Percentiles rank a stretch among this genome's conserved stretches.
Conservation (phyloP, 371 early-diverging fungal species). For the Coemansia linderi region DNA sequence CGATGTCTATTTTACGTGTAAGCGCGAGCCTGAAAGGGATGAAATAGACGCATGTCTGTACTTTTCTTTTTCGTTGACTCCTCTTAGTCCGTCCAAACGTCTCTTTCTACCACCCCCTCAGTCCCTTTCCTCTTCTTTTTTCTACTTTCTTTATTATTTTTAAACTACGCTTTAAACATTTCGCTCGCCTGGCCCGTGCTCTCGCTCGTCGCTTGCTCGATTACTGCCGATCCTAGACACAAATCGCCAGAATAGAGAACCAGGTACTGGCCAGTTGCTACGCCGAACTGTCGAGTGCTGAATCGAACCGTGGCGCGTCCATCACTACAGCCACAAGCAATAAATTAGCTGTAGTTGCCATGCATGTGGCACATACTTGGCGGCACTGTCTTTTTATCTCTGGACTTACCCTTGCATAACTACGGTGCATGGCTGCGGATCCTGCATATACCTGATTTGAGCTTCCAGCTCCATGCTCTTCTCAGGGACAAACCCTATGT, state of each 20-base stretch:
- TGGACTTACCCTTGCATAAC: neutral
- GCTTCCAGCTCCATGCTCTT: slow-evolving; percentile 51
- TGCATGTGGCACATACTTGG: neutral
- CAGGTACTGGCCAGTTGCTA: slow-evolving; percentile 66
- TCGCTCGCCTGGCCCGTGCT: neutral
- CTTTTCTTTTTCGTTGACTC: neutral
- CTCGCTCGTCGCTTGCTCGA: slow-evolving; percentile 9
- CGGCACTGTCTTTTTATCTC: neutral
- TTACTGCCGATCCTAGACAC: slow-evolving; percentile 62
- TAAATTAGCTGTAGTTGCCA: neutral
- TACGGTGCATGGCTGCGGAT: slow-evolving; percentile 36
- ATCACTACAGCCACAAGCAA: neutral
- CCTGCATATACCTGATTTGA: slow-evolving; percentile 58
- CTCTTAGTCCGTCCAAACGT: neutral
- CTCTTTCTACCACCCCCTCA: neutral
- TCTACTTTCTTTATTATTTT: slow-evolving; percentile 9
- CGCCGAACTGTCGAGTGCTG: slow-evolving; percentile 57
- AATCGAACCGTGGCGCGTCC: slow-evolving; percentile 53
- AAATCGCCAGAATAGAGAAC: slow-evolving; percentile 60
- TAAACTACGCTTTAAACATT: slow-evolving; percentile 2
- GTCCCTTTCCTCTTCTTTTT: slow-evolving; percentile 9
- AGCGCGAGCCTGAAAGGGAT: slow-evolving; percentile 1
- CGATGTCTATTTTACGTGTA: slow-evolving; percentile 3
- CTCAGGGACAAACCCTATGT: slow-evolving; percentile 16
- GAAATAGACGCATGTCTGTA: neutral